These are phyloP conservation scores for Citrus trifoliata DNA, from an alignment of 345 rosid species.

Conservation along the genomic window DNA sequence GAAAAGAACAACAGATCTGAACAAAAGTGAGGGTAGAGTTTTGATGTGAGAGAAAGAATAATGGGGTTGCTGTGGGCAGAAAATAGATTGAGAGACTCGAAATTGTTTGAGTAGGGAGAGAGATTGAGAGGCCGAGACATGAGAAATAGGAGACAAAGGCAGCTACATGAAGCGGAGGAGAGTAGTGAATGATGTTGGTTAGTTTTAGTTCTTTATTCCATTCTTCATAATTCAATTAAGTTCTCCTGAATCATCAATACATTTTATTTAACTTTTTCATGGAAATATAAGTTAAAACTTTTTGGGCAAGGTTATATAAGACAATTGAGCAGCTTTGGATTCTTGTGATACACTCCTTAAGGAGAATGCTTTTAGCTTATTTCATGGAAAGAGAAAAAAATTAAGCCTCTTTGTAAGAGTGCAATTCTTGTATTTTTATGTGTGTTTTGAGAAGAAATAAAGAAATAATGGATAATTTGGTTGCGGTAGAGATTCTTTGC, in stretches of 20 bases:
- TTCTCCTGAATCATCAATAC: background rate
- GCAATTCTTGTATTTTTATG: background rate
- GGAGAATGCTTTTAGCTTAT: background rate
- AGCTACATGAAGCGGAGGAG: background rate
- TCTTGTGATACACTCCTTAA: background rate
- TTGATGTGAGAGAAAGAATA: background rate
- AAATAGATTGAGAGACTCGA: background rate
- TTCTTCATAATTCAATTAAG: background rate
- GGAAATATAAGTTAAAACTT: background rate
- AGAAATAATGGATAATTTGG: background rate
- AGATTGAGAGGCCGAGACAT: background rate
- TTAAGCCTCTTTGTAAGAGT: background rate
- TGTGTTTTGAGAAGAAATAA: background rate
- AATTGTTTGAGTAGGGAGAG: background rate
- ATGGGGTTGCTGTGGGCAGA: background rate
- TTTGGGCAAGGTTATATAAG: background rate
- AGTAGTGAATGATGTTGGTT: background rate
- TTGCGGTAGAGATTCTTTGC: background rate
- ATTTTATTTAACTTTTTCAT: background rate
- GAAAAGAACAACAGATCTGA: background rate
- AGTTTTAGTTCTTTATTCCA: background rate
- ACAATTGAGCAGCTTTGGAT: background rate
- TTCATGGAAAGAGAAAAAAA: background rate
- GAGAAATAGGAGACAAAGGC: background rate
- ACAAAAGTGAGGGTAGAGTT: background rate